phyloP scores from a whole-genome alignment of 1,284 basidiomycete species.

The Coniophora puteana region DNA sequence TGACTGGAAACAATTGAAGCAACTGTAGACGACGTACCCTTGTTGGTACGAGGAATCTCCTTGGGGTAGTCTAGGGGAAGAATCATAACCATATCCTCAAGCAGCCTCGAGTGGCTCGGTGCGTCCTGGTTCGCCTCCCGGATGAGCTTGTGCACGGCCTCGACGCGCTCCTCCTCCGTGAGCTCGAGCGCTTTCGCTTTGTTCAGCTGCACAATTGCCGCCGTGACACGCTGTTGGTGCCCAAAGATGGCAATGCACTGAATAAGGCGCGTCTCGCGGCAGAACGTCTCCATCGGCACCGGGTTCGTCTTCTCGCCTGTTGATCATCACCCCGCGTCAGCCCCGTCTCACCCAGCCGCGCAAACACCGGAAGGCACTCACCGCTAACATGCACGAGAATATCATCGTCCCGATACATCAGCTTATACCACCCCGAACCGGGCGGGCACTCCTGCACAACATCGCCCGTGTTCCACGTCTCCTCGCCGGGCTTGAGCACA shows the following conservation, averaged over 20 bases:
- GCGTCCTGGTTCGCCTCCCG: slow-evolving; percentile 4
- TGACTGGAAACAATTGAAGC: no score
- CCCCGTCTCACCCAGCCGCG: no score
- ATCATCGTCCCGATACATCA: no score
- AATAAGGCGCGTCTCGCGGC: slow-evolving; percentile 9
- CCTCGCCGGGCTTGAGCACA: no score
- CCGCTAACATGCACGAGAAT: no score
- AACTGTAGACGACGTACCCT: no score
- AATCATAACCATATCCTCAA: slow-evolving; percentile 13
- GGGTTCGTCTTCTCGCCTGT: slow-evolving; percentile 15
- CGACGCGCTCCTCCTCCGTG: slow-evolving; percentile 7
- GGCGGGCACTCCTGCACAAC: no score
- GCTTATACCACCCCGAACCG: no score
- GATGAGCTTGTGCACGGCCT: slow-evolving; percentile 6
- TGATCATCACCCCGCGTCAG: no score
- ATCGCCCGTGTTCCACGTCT: no score
- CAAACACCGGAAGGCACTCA: no score
- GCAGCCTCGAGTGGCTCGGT: slow-evolving; percentile 11
- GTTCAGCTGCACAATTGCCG: slow-evolving; percentile 11
- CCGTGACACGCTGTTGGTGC: slow-evolving; percentile 10
- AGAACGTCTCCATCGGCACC: slow-evolving; percentile 11
- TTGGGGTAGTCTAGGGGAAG: slow-evolving; percentile 9
- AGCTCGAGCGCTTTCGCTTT: slow-evolving; percentile 3
- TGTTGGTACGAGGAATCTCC: slow-evolving; percentile 10
- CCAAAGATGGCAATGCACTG: slow-evolving; percentile 10